These are phyloP conservation scores for Kodamaea laetipori DNA, from an alignment of 805 yeast species.

Conservation along the genomic window DNA sequence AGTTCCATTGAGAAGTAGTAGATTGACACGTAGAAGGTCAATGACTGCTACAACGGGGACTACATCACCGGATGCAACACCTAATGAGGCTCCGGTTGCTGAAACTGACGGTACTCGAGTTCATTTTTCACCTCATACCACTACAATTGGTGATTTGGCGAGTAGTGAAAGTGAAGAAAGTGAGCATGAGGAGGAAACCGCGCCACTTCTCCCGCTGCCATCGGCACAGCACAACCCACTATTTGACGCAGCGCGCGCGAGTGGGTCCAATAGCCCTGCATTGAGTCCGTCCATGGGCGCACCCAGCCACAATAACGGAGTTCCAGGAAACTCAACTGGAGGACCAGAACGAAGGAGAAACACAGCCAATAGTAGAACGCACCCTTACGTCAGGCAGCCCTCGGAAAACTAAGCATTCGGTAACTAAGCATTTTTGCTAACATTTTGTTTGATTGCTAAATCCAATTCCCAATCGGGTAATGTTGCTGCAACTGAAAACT, in stretches of 20 bases:
- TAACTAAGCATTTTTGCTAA: too few relatives aligned
- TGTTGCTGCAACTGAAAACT: slow-evolving; percentile 11
- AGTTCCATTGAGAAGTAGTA: slow-evolving; percentile 9
- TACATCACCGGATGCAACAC: slow-evolving; percentile 3
- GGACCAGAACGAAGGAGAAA: slow-evolving; percentile 16
- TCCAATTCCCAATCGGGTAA: slow-evolving; percentile 5
- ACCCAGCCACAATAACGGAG: background rate
- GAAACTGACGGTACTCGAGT: slow-evolving; percentile 9
- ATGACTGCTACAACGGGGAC: slow-evolving; percentile 8
- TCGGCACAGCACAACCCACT: slow-evolving; percentile 12
- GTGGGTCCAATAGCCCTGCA: slow-evolving; percentile 1
- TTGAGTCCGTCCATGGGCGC: slow-evolving; percentile 1
- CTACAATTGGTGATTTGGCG: slow-evolving; percentile 15
- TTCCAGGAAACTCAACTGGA: slow-evolving; percentile 9
- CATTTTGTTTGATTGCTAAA: slow-evolving; percentile 8
- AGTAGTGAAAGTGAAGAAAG: slow-evolving; percentile 11
- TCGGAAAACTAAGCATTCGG: background rate
- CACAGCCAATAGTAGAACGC: slow-evolving; percentile 10
- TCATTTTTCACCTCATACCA: slow-evolving; percentile 16
- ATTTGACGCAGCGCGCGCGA: slow-evolving; percentile 2
- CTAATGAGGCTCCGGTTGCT: background rate
- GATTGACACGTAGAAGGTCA: slow-evolving; percentile 9
- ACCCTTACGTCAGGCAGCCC: slow-evolving; percentile 14
- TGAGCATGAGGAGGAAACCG: slow-evolving; percentile 7
- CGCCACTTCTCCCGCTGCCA: slow-evolving; percentile 10